These are phyloP conservation scores for Penicillium manginii DNA, from an alignment of 495 filamentous ascomycete species.

Conservation along the genomic window DNA sequence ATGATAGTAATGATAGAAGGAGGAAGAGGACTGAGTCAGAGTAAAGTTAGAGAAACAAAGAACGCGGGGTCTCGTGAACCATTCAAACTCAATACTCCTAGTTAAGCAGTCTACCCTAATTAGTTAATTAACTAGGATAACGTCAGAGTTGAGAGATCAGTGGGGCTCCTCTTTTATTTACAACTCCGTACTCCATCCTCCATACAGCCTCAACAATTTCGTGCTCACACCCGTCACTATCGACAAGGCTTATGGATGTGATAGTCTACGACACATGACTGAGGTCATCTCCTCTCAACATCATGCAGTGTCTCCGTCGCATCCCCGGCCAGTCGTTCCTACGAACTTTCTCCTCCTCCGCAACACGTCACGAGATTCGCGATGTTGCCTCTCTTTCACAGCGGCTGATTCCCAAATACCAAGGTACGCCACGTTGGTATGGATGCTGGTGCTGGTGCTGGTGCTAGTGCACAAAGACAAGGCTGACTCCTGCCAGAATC, in stretches of 20 bases:
- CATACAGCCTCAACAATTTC: background rate
- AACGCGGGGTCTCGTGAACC: background rate
- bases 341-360: conserved; percentile 46
- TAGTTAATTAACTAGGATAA: background rate
- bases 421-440: conserved; percentile 43
- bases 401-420: conserved; percentile 52
- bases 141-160: conserved; percentile 13
- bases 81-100: too few species aligned
- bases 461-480: background rate
- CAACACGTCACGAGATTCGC: conserved; percentile 41
- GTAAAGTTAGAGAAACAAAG: background rate
- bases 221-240: background rate
- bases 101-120: too few species aligned
- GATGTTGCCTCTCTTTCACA: conserved; percentile 45
- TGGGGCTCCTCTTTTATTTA: conserved; percentile 9
- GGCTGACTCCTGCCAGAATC: conserved; percentile 48
- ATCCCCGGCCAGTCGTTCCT: conserved; percentile 12
- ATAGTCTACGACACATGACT: conserved; percentile 4
- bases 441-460: conserved; percentile 4
- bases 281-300: conserved; percentile 7
- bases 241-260: background rate
- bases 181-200: background rate
- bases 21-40: background rate
- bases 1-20: background rate
- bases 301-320: conserved; percentile 7